Evolutionary conservation across 805 yeast species (phyloP), one percentile per base, ranked within the genome.

Genomic region (Teunomyces pallodes): DNA sequence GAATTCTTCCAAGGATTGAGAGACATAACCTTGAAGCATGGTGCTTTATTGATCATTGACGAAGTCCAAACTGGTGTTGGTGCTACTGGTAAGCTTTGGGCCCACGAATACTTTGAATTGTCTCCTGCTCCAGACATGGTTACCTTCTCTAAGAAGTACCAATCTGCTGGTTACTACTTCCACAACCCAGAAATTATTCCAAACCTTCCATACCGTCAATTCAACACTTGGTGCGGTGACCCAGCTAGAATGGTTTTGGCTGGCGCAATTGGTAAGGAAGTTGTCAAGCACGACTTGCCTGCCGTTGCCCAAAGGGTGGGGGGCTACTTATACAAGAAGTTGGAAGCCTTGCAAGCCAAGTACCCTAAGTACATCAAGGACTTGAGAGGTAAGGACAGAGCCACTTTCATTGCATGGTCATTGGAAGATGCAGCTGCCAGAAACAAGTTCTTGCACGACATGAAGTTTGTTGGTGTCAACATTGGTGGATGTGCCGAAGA

Each of bases 221-320:
- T 87, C 80, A 87, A 87, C 82, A 87, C 96, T 50, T 87, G 96
- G 96, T 86, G 92, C 72, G 96, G 96, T 60, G 96, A 87, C 72
- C 91, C 95, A 66, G 85, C 90, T 50, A 82, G 84, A 70, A 79
- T 86, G 65, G 73, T 87, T 59, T 75, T 89, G 59, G 87, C 91
- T 48, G 83, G 86, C 61, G 82, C 88, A 55, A 86, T 88, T 62
- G 81, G 81, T 59, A 65, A 77, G 55, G 90, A 87, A 72, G 73
- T 86, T 43, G 69, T 72, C 43, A 80, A 81, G 57, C 69, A 86
- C 63, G 79, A 82, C 57, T 77, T 88, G 57, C 76, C 81, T 42
- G 67, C 71, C 31, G 74, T 79, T 54, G 80, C 86, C 47, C 71
- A 69, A 8, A 72, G 75, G 60, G 86, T 85, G 42, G 96, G 96